Evolutionary conservation across 1,284 basidiomycete species (phyloP).

Genomic region (Apiotrichum sp.): DNA sequence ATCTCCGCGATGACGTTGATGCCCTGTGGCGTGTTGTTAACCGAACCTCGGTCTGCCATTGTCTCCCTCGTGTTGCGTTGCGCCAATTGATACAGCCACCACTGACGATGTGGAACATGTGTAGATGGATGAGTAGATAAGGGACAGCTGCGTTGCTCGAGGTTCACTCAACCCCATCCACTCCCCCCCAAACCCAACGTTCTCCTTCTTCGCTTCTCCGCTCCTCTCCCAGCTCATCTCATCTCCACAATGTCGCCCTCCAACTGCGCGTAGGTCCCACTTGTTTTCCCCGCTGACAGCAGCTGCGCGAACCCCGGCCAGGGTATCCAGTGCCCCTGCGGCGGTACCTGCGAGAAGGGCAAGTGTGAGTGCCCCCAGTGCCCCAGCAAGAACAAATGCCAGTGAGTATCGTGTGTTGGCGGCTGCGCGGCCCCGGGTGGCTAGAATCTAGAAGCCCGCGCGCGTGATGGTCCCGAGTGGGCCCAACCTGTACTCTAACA

Average conservation of each 20-base stretch:
- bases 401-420: neutral
- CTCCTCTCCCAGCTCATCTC: neutral
- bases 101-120: too few species aligned
- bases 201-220: neutral
- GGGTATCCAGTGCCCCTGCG: slow-evolving; percentile 2
- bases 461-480: too few species aligned
- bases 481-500: too few species aligned
- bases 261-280: neutral
- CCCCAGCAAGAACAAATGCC: slow-evolving; percentile 1
- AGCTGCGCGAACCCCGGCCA: neutral
- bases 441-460: neutral
- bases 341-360: slow-evolving; percentile 1
- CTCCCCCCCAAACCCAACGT: too few species aligned
- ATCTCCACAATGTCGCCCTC: neutral
- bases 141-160: too few species aligned
- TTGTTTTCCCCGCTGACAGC: neutral
- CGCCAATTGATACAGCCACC: too few species aligned
- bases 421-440: neutral
- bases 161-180: too few species aligned
- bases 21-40: too few species aligned
- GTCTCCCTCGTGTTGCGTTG: too few species aligned
- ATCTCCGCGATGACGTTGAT: too few species aligned
- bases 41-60: too few species aligned
- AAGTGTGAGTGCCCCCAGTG: slow-evolving; percentile 3
- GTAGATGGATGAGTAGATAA: too few species aligned